Evolutionary conservation across 2,329 filamentous ascomycete genomes (phyloP).

Genomic region (Chrysoporthe deuterocubensis): DNA sequence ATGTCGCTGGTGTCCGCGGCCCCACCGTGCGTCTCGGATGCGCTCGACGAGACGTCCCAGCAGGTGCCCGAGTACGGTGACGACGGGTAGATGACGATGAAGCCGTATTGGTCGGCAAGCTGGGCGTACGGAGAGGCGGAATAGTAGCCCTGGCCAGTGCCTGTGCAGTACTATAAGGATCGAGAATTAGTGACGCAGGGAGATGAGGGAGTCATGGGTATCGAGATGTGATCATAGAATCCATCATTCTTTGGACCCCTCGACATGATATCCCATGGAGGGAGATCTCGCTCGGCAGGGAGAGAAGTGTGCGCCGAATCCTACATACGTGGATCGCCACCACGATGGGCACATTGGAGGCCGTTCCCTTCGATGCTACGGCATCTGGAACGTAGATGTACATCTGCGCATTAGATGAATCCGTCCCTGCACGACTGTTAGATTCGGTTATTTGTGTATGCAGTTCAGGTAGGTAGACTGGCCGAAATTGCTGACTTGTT

Average conservation of each 20-base stretch:
- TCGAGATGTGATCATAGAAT: conserved; percentile 36
- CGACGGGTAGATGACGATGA: conserved; percentile 56
- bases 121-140: conserved; percentile 54
- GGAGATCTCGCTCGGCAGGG: no score
- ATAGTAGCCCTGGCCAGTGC: conserved; percentile 49
- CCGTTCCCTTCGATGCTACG: conserved; percentile 39
- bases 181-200: not conserved
- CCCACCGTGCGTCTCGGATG: conserved; percentile 53
- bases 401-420: conserved; percentile 35
- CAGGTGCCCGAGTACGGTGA: conserved; percentile 50
- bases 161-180: conserved; percentile 13
- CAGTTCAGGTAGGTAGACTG: not conserved
- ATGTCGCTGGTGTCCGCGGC: conserved; percentile 56
- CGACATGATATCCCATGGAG: no score
- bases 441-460: not conserved
- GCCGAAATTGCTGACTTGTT: conserved; percentile 36
- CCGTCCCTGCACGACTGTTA: conserved; percentile 30
- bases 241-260: conserved; percentile 36
- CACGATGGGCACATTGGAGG: conserved; percentile 48
- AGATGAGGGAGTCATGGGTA: no score
- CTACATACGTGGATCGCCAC: conserved; percentile 59
- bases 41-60: conserved; percentile 63
- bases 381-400: conserved; percentile 42
- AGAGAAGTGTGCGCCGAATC: no score
- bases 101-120: conserved; percentile 58